Percentiles rank a stretch among this genome's conserved stretches.
phyloP scores from a whole-genome alignment of 2,329 filamentous ascomycete species.

The Sporothrix euskadiensis region DNA sequence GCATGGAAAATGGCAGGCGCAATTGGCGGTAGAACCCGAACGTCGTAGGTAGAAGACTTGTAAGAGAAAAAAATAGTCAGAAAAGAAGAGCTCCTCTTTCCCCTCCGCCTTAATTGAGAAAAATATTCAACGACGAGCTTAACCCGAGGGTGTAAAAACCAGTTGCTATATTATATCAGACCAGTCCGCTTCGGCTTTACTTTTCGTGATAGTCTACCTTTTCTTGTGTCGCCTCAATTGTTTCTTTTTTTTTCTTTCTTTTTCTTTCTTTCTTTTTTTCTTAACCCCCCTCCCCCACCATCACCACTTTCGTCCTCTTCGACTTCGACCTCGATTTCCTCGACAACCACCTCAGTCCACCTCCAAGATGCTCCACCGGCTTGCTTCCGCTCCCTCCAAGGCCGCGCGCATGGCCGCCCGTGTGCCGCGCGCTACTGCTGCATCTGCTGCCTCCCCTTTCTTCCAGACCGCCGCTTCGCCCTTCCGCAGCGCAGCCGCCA shows the following conservation, averaged over 20 bases:
- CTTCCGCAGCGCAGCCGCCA: constrained; percentile 22
- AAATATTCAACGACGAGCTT: constrained; percentile 24
- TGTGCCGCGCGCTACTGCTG: constrained; percentile 13
- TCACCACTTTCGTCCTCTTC: not conserved
- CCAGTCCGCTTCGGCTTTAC: constrained; percentile 14
- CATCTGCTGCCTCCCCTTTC: constrained; percentile 26
- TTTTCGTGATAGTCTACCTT: not conserved
- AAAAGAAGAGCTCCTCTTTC: constrained; percentile 10
- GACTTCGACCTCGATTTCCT: not conserved
- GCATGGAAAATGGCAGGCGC: constrained; percentile 15
- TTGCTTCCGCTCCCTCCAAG: constrained; percentile 27
- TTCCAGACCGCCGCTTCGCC: constrained; percentile 36
- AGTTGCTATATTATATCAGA: constrained; percentile 3
- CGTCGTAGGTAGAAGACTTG: not conserved
- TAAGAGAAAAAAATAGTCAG: constrained; percentile 8
- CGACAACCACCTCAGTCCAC: not conserved
- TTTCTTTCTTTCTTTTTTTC: no score
- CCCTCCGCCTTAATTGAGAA: constrained; percentile 17
- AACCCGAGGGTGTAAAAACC: constrained; percentile 26
- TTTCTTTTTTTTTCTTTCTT: not conserved
- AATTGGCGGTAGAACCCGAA: constrained; percentile 20
- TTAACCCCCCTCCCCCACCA: not conserved
- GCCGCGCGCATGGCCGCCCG: constrained; percentile 29
- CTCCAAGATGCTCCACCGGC: constrained; percentile 29
- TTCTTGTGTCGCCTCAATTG: not conserved